Evolutionary conservation across 2,329 filamentous ascomycete genomes (phyloP), one percentile per base, ranked within the genome.

Genomic region (Botrytis hyacinthi): DNA sequence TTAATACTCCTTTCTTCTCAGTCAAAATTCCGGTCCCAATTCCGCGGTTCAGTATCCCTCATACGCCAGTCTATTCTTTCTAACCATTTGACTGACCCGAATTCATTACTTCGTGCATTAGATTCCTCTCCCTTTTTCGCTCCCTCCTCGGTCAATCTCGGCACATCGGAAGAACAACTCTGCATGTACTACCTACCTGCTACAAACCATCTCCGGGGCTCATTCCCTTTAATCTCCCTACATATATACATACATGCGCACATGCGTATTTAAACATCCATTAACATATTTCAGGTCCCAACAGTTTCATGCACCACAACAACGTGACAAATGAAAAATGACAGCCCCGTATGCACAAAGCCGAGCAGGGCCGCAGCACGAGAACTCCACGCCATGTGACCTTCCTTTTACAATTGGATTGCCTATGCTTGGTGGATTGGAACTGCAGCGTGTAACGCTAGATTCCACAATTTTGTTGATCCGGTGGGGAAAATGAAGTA

Each of bases 311-410:
- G 51, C n/a, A 57, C n/a, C 51, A 9, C 63, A 66, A 9, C 63
- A 66, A 51, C 63, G 32, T 48, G 46, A 48, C 20, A 48, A 65
- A 66, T 37, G 29, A 37, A 12, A 51, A 63, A 51, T 5, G 12
- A n/a, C 20, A 67, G 46, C 20, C 14, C 32, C 9, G 26, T 37
- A 51, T 54, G 65, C 65, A 67, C 26, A 44, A 37, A 67, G 65
- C 61, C 61, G 37, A 40, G 26, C 61, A n/a, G 22, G 57, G 20
- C 62, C 62, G 20, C 68, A 63, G 35, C 69, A 71, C 69, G 69
- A 71, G 69, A 35, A 71, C 8, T 48, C 69, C 42, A 71, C n/a
- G n/a, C 57, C 57, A 71, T 71, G 57, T 63, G 51, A 63, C 69
- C 9, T 63, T 71, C 40, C 68, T n/a, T 22, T 59, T 70, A 1